Base-by-base conservation (phyloP, 2,329 filamentous ascomycete species). In the Penicillium verrucosum region DNA sequence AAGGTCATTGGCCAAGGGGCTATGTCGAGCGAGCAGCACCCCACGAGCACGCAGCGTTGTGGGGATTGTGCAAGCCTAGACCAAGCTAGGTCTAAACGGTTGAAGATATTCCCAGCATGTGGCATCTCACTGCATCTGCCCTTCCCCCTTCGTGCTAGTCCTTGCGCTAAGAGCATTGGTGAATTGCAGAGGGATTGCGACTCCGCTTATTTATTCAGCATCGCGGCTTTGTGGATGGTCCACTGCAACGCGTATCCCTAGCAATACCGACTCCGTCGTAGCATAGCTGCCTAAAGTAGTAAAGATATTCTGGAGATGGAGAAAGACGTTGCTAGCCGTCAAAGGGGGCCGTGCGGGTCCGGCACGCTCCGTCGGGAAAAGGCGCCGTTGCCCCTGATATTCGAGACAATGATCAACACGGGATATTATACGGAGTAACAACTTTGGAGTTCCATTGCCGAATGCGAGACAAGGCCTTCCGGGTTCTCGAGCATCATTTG, bases 1-100 rank as follows among this genome's bases (percentile, higher is more conserved):
- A 18, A 40, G 30, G 25, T 14, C 55, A 63, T 63, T 38, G 36
- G 59, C 40, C 38, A 44, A 48, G 32, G n/a, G 44, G 30, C 29
- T 47, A 37, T 44, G 50, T 38, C 36, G 37, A 45, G 38, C 52
- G 49, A 58, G 42, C 18, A 50, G 25, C 21, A 55, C 40, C 49
- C 38, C 38, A 42, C 46, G 47, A 38, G 36, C 9, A 18, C 5
- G n/a, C 36, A 38, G 36, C 5, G 34, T 37, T 37, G 16, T 37
- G 34, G 34, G 5, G 14, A 41, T 36, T 4, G 14, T 42, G 37
- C 29, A 52, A 16, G 41, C 10, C 48, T 46, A 52, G 41, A 46
- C 34, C 36, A 5, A 25, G 29, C 21, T 49, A 32, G 48, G 47
- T 34, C 34, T 52, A 27, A 42, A 18, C 27, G 8, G 21, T 21